phyloP scores from a whole-genome alignment of 2,329 filamentous ascomycete genomes.

The Exserohilum rostratum region DNA sequence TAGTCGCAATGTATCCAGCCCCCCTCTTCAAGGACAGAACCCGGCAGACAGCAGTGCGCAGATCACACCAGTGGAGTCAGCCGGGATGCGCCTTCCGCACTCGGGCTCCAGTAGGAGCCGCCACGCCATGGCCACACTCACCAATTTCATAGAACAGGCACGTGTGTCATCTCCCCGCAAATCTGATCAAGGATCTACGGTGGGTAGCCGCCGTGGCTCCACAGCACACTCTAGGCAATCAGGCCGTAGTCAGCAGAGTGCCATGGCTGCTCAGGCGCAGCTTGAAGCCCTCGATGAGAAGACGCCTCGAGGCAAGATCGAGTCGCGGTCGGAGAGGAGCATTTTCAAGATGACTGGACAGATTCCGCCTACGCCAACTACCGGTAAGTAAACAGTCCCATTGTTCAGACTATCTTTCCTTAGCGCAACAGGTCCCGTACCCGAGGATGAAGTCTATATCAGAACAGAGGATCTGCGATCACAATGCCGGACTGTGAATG shows the following conservation, averaged over 20 bases:
- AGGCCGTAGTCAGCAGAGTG: conserved; percentile 25
- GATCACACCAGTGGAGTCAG: conserved; percentile 18
- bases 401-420: not conserved
- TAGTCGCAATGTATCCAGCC: conserved; percentile 9
- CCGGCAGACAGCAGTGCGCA: conserved; percentile 15
- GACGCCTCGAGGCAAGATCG: conserved; percentile 50
- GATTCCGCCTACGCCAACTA: conserved; percentile 29
- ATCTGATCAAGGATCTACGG: conserved; percentile 20
- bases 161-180: conserved; percentile 29
- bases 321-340: conserved; percentile 47
- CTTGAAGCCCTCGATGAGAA: conserved; percentile 33
- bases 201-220: conserved; percentile 22
- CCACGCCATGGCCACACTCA: conserved; percentile 28
- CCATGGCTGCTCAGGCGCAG: conserved; percentile 15
- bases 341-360: conserved; percentile 44
- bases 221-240: conserved; percentile 34
- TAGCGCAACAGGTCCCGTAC: conserved; percentile 3
- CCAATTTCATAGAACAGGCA: conserved; percentile 34
- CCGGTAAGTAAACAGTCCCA: conserved; percentile 16
- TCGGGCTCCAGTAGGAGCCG: conserved; percentile 25
- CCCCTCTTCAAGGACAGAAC: conserved; percentile 10
- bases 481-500: conserved; percentile 22
- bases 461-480: conserved; percentile 29
- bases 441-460: conserved; percentile 22
- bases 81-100: conserved; percentile 13